Evolutionary conservation across 163 green algal genomes (phyloP), one percentile per base, ranked within the genome.

Genomic region (Dunaliella salina): DNA sequence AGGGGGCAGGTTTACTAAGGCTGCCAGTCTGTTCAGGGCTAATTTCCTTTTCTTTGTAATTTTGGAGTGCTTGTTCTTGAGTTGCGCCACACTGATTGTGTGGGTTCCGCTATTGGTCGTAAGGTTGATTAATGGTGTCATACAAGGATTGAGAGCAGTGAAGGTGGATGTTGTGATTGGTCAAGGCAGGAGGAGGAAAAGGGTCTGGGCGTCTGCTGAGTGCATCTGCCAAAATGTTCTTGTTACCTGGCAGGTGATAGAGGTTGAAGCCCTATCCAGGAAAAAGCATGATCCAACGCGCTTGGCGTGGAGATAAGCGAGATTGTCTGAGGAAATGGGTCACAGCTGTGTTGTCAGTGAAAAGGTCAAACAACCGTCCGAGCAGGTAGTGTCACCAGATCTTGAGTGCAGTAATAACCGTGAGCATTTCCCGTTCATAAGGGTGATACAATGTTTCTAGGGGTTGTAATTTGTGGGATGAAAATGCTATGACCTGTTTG

Each of bases 201-300:
- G 30, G 1, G 84, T 85, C 1, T 35, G 25, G 71, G 71, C 71
- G 71, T 17, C 71, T 1, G 33, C 45, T 83, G 5, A 89, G n/a
- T 22, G 82, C 82, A 33, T 86, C 86, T 82, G 82, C 86, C 30
- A 87, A 67, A 46, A 85, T n/a, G n/a, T n/a, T n/a, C n/a, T n/a
- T n/a, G n/a, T n/a, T n/a, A n/a, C n/a, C n/a, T n/a, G 34, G 50
- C 22, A 84, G 83, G 8, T 84, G 25, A 34, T 83, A 84, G 0
- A 80, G 29, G 11, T 79, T 71, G 63, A 83, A 59, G 32, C 50
- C 82, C 1, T 80, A 85, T 45, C 63, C 81, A 33, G 81, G 35
- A 11, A 87, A 35, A 22, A 34, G 46, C 30, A 84, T 67, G 30
- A 85, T 33, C 82, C 71, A 89, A 29, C 86, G 71, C n/a, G 86